Base-by-base conservation (phyloP, 139 green algal species). In the Asterochloris sp. region DNA sequence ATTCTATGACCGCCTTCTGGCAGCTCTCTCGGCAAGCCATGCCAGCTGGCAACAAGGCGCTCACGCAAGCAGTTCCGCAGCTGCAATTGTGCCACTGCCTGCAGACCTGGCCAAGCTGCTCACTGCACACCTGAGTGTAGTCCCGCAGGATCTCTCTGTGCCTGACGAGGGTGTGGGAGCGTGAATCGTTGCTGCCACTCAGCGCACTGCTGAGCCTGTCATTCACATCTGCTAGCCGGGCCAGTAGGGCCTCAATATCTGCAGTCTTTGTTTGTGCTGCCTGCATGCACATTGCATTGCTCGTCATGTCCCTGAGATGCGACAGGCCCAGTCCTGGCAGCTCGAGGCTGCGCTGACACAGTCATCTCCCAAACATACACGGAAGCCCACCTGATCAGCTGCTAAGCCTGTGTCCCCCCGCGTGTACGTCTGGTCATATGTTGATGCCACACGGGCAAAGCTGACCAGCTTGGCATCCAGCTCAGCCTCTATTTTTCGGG, bases 91-190 rank as follows among this genome's bases (percentile, higher is more conserved):
- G 17, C 66, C 21, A 2, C 21, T 71, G 4, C 17, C 1, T 23
- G 66, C 66, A 26, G 19, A 71, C 21, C 21, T 71, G 66, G 16
- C 71, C 26, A 24, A 19, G 71, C 71, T 19, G 26, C n/a, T 19
- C n/a, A 29, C 23, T 38, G 14, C 71, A 19, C n/a, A 89, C 92
- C 89, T 97, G 93, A 16, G 86, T 91, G 85, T 92, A 96, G 78
- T 98, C 96, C 19, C 95, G 91, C 29, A 98, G 85, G 29, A 99
- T 98, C 86, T 98, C 96, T 19, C 93, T 87, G 88, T 99, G 96
- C 67, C 96, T 85, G 0, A 94, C 93, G 12, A 99, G 86, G n/a
- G 91, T 97, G 86, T 98, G 96, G 12, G 89, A 86, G 1, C 95
- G 87, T 6, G 92, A 78, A 77, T 98, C 95, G 13, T 64, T 78